Evolutionary conservation across 2,329 filamentous ascomycete genomes (phyloP), one percentile per base, ranked within the genome.

Genomic region (Cercospora zeae-maydis): DNA sequence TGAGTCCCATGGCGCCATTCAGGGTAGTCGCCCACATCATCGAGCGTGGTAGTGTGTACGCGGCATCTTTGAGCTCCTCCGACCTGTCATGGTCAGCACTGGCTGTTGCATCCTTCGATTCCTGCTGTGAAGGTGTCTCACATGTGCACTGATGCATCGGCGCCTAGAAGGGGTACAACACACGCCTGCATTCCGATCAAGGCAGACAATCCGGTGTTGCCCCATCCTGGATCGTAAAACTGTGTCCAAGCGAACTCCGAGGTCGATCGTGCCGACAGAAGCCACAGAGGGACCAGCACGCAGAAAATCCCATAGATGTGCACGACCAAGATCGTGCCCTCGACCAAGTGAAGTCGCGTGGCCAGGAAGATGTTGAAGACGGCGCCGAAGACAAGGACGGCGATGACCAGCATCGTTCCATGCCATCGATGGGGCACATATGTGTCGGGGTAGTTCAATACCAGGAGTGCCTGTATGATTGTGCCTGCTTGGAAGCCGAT

Each of bases 371-470:
- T 70, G 59, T 74, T 74, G 63, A 73, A 64, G 8, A 63, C 27
- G 16, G 68, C 63, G 7, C 65, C 65, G 10, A 69, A 64, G 6
- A 55, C 31, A 3, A 57, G 62, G 0, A 70, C 61, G 2, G 64
- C 70, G 21, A 72, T 69, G n/a, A 67, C 70, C 24, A 82, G 67
- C 56, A 81, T 69, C 1, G 78, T 80, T 4, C 75, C 76, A 59
- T 81, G 78, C 78, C 78, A 81, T 55, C 73, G 64, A 54, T 79
- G 68, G 2, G 75, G 74, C 9, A 69, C 66, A 62, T 81, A 81
- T 1, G 70, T 69, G 1, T 58, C 56, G 1, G 75, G 72, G 45
- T 79, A 69, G 61, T 80, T 80, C 24, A 82, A 67, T 13, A 79
- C 73, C 13, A 79, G 72, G 4, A 81, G 49, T 27, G 63, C 79